phyloP scores from a whole-genome alignment of 164 flowering plant species.

The Macadamia tetraphylla region DNA sequence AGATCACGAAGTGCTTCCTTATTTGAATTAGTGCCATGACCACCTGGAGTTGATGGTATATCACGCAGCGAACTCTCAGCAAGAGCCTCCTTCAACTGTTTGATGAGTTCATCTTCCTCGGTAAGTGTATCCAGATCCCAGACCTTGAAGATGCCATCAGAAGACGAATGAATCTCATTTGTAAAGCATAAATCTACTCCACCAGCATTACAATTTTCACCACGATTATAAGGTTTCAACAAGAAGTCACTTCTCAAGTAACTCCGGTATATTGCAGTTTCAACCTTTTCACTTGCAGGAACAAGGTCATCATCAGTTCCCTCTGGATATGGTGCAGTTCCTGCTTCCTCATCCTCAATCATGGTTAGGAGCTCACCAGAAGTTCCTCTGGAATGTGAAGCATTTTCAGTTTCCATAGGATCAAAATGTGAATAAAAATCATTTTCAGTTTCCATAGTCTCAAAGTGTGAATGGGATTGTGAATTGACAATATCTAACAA shows the following conservation, averaged over 20 bases:
- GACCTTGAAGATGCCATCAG: slow-evolving; percentile 52
- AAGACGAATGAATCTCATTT: slow-evolving; percentile 23
- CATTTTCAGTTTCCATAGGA: slow-evolving; percentile 10
- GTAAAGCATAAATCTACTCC: slow-evolving; percentile 16
- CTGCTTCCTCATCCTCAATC: slow-evolving; percentile 19
- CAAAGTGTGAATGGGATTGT: slow-evolving; percentile 4
- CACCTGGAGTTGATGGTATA: slow-evolving; percentile 10
- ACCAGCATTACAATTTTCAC: slow-evolving; percentile 6
- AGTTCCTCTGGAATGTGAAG: neutral
- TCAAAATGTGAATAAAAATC: neutral
- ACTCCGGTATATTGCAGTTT: too few species aligned
- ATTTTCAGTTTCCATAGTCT: too few species aligned
- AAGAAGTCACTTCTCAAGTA: too few species aligned
- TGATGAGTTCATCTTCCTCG: slow-evolving; percentile 43
- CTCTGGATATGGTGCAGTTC: neutral
- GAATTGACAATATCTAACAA: slow-evolving; percentile 33
- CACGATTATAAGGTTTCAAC: too few species aligned
- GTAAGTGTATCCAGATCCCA: slow-evolving; percentile 51
- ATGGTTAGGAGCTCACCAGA: slow-evolving; percentile 1
- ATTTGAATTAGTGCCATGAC: slow-evolving; percentile 4
- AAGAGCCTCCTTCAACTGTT: slow-evolving; percentile 39
- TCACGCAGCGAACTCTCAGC: slow-evolving; percentile 15
- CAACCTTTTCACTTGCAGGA: neutral
- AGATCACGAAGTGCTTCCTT: slow-evolving; percentile 31
- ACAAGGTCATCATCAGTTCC: neutral